Conservation (phyloP, 768 basidiomycete species). For the Tricholoma saponaceum region DNA sequence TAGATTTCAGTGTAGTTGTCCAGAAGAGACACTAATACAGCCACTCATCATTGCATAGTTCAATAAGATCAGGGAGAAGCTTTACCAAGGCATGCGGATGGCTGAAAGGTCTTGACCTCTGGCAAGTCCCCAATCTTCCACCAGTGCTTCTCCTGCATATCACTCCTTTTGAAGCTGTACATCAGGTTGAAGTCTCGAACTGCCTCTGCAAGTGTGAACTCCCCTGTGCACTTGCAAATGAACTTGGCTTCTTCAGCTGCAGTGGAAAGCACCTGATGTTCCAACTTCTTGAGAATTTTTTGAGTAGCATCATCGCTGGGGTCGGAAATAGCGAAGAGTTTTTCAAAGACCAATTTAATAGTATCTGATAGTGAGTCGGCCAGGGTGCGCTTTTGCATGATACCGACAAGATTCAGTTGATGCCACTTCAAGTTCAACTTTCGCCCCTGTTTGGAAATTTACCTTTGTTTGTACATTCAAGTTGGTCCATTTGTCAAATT, state of each 20-base stretch:
- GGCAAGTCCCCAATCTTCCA: constrained; percentile 7
- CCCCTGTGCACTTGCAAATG: constrained; percentile 2
- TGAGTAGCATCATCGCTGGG: too few species aligned
- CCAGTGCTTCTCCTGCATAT: not conserved
- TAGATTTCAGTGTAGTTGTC: not conserved
- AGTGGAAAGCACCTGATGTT: not conserved
- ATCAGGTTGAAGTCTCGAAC: not conserved
- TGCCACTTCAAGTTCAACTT: too few species aligned
- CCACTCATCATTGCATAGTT: not conserved
- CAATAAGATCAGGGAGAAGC: not conserved
- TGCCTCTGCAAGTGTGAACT: constrained; percentile 2
- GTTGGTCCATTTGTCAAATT: too few species aligned
- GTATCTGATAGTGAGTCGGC: too few species aligned
- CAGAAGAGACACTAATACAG: not conserved
- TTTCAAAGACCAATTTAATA: too few species aligned
- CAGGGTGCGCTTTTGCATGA: too few species aligned
- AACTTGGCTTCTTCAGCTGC: not conserved
- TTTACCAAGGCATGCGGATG: constrained; percentile 10
- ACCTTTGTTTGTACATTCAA: too few species aligned
- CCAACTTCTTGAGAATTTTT: not conserved
- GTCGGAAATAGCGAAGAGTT: too few species aligned
- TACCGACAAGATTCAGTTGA: too few species aligned
- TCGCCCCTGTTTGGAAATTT: too few species aligned
- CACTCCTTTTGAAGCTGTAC: not conserved
- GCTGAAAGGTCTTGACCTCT: constrained; percentile 6